Base-by-base conservation (phyloP, 139 green algal genomes). In the Mychonastes homosphaera region DNA sequence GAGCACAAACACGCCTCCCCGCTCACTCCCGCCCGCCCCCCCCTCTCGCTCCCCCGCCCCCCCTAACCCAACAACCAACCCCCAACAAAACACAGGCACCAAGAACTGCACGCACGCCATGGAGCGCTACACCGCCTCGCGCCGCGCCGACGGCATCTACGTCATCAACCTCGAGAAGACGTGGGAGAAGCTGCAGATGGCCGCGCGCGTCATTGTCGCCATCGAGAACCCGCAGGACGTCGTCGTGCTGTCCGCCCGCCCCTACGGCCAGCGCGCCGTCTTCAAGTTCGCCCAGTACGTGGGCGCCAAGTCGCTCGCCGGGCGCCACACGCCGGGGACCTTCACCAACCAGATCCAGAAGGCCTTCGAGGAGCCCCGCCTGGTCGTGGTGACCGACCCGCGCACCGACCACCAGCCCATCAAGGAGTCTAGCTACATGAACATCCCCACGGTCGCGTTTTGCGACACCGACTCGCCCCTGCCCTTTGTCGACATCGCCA, bases 281-380 rank as follows among this genome's bases (percentile, higher is more conserved):
- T 86, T 98, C 65, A 99, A 99, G 83, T 99, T 98, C 62, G 85
- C 89, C 6, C 86, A 97, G 73, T 96, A 99, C 91, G 87, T 90
- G 18, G 86, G 87, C 28, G 80, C 78, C 68, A 94, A 94, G 69
- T 83, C 83, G 48, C 82, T 96, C 58, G 87, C 93, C 6, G 93
- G 93, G 33, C 84, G 93, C 64, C 92, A 99, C 86, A 99, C 91
- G n/a, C 93, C 93, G 30, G 93, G 92, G 71, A 95, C 91, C 29
- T 98, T 96, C 86, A 99, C 93, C 48, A 98, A 98, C 75, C 93
- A 98, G 84, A 88, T 95, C 50, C 89, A 97, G 75, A 93, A 97
- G 75, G 68, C 79, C 51, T 99, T 96, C 64, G 81, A 90, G 76
- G 93, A 99, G 87, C 93, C 93, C 3, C 79, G 93, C 44, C 81